Evolutionary conservation across 2,329 filamentous ascomycete genomes (phyloP).

Genomic region (Elsinoe perseae): DNA sequence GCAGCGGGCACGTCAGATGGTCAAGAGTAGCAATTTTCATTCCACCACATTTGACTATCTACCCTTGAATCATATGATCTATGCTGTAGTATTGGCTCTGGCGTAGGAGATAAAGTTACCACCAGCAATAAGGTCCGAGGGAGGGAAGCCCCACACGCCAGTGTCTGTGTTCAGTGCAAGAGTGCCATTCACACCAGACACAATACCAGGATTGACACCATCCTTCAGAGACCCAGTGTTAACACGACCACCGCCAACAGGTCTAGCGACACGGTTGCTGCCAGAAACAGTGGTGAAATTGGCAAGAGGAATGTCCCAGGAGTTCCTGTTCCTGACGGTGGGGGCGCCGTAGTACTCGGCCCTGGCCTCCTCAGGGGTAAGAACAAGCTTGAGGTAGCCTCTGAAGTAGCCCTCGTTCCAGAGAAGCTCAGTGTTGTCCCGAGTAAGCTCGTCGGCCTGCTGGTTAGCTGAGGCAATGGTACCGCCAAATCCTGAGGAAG

Average conservation of each 20-base stretch:
- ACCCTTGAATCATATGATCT: not conserved
- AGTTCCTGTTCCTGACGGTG: constrained; percentile 50
- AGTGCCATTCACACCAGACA: constrained; percentile 25
- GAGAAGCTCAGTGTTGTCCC: constrained; percentile 54
- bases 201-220: constrained; percentile 22
- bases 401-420: constrained; percentile 66
- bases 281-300: constrained; percentile 59
- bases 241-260: constrained; percentile 41
- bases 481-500: constrained; percentile 51
- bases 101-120: constrained; percentile 7
- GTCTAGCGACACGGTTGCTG: constrained; percentile 48
- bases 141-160: constrained; percentile 21
- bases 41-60: not conserved
- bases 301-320: constrained; percentile 55
- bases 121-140: not conserved
- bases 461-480: constrained; percentile 43
- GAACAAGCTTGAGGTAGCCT: constrained; percentile 59
- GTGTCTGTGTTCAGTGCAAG: constrained; percentile 30
- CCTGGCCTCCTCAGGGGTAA: constrained; percentile 47
- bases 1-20: not conserved
- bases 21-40: not conserved
- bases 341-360: constrained; percentile 58
- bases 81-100: constrained; percentile 3
- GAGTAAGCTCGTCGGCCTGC: constrained; percentile 34
- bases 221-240: constrained; percentile 49